Base-by-base conservation (phyloP, 208 protist genomes). In the Crithidia acanthocephali region DNA sequence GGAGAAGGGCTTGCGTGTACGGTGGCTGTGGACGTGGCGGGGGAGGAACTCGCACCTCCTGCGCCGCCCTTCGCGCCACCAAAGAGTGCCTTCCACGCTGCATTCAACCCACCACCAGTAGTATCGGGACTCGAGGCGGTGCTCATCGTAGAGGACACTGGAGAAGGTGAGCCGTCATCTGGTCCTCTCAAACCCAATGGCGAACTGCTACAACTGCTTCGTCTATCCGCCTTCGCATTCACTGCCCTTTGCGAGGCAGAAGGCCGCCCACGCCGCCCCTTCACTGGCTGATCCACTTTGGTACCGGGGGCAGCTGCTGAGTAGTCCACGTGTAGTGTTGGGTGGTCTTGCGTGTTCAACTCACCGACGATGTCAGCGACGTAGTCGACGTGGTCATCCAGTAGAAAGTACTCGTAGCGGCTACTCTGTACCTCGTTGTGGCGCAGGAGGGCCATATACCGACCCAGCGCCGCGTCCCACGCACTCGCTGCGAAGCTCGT, bases 361-460 rank as follows among this genome's bases (percentile, higher is more conserved):
- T 82, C 81, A 5, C 73, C 62, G 30, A 72, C 45, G 45, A 86
- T 65, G 61, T 82, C 81, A 0, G 72, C 5, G 3, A 51, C 71
- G 66, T 83, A 80, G 63, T 62, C 16, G 22, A 86, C 58, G 27
- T 65, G 62, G 47, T 61, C 57, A 16, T 81, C 72, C 59, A 79
- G 63, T 68, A 78, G 58, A 74, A 74, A 87, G 72, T 64, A 61
- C 72, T 74, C 74, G 66, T 87, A 81, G 35, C 83, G 83, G 37
- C 79, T 72, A 55, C 83, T 84, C 45, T 74, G 68, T 30, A 65
- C 56, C 32, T 87, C 83, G 57, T 87, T 87, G 73, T 70, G 47
- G 28, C 42, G 25, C 15, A 87, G 28, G 22, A 48, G 55, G 22
- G 53, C 42, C 30, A 71, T 56, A 32, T 80, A 74, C 28, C 68